These are phyloP conservation scores for Neopestalotiopsis sp. DNA, from an alignment of 2,329 filamentous ascomycete species.

Conservation along the genomic window DNA sequence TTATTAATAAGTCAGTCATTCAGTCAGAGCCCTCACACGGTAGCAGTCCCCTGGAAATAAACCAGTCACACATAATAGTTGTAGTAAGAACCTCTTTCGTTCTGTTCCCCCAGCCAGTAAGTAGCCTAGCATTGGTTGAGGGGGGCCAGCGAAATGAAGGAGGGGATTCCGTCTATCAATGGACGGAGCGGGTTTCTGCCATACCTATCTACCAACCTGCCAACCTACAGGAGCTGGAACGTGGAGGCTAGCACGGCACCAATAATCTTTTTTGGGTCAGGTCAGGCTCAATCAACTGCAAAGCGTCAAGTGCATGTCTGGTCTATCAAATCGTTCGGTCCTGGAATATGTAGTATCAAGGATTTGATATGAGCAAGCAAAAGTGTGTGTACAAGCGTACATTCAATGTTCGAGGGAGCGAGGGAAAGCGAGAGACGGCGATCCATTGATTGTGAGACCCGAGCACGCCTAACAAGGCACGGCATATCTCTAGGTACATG, in stretches of 20 bases:
- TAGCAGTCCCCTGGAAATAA: not conserved
- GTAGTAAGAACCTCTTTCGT: not conserved
- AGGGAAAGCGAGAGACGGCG: too few relatives aligned
- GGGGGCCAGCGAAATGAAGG: not conserved
- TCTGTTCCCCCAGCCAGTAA: not conserved
- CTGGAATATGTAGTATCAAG: too few relatives aligned
- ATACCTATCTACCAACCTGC: not conserved
- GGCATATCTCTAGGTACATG: not conserved
- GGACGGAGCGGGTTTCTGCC: not conserved
- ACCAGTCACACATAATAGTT: not conserved
- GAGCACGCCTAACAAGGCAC: not conserved
- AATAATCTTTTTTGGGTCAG: not conserved
- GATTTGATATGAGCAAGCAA: too few relatives aligned
- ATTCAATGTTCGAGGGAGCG: too few relatives aligned
- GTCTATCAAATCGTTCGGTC: not conserved
- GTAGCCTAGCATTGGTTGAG: not conserved
- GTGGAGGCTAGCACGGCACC: not conserved
- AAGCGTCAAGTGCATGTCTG: constrained; percentile 1
- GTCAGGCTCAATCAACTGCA: constrained; percentile 2
- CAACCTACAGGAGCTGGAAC: not conserved
- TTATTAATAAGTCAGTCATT: not conserved
- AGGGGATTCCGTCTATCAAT: constrained; percentile 1
- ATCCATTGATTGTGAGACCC: not conserved
- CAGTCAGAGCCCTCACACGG: not conserved
- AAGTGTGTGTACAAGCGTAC: too few relatives aligned